Base-by-base conservation (phyloP, 1,139 yeast genomes). In the Taiozyma sp. region DNA sequence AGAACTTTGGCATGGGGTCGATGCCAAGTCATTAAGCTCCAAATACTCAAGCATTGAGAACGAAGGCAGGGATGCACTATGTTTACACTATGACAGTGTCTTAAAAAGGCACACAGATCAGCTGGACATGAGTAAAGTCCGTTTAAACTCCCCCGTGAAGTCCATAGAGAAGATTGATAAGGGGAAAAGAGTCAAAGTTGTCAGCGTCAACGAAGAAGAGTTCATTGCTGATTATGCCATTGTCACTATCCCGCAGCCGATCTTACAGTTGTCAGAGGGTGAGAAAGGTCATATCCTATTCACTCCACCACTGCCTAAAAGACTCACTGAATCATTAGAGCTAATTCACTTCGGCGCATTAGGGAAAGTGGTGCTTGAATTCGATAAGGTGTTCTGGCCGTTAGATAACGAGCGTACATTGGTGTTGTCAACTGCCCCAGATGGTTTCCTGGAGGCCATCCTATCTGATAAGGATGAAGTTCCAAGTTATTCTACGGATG, bases 1-100 rank as follows among this genome's bases (percentile, higher is more conserved):
- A 51, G 96, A 89, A 63, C 69, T 85, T 39, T 88, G 95, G 93
- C 87, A 81, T 63, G 97, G 95, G 0, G 71, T 84, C 29, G 74
- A 84, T 28, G 81, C 89, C 81, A 79, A 78, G 42, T 63, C 68
- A 35, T 74, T 85, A 58, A 85, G 95, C 61, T 84, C 86, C 5
- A 83, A 83, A 59, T 84, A 79, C 60, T 76, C 88, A 1, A 68
- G 76, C 14, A 76, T 83, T 66, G 88, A 80, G 51, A 85, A 83
- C 59, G 81, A 80, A 53, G 96, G 96, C 1, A 72, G 96, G 58
- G 85, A 89, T 61, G 80, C 89, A 24, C 73, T 80, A 58, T 85
- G 85, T 47, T 66, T 75, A 48, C 75, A 78, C 55, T 84, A 83
- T 64, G 79, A 74, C 45, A 66, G 66, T 30, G 67, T 86, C 5